These are phyloP conservation scores for Protostelium mycophagum DNA, from an alignment of 78 protist genomes.

Conservation along the genomic window DNA sequence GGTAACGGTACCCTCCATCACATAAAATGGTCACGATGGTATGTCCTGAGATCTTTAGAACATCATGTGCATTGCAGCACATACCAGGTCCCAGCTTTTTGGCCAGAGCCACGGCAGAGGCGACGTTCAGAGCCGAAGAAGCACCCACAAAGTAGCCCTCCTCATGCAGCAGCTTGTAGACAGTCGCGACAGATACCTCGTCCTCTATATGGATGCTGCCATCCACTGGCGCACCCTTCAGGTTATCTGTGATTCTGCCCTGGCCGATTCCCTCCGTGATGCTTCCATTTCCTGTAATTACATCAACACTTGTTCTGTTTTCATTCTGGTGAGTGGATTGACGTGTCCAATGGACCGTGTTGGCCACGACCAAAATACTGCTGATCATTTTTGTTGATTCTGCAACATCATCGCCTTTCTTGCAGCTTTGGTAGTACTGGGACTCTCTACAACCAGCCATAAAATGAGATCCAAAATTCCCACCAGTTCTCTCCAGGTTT, in stretches of 20 bases:
- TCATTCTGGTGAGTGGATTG: slow-evolving; percentile 8
- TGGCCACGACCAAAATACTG: no score
- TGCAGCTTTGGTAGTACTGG: not conserved
- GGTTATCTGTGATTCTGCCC: slow-evolving; percentile 62
- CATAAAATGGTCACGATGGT: slow-evolving; percentile 75
- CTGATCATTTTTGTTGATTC: no score
- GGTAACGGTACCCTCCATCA: slow-evolving; percentile 69
- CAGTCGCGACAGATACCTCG: slow-evolving; percentile 14
- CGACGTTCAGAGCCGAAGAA: slow-evolving; percentile 52
- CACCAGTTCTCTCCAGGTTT: slow-evolving; percentile 13
- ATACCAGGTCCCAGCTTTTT: slow-evolving; percentile 16
- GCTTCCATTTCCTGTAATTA: not conserved
- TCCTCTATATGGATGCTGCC: slow-evolving; percentile 22
- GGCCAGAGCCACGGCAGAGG: slow-evolving; percentile 44
- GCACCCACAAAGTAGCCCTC: slow-evolving; percentile 61
- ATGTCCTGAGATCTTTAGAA: slow-evolving; percentile 60
- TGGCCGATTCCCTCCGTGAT: slow-evolving; percentile 49
- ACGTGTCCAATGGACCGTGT: no score
- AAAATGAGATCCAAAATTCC: no score
- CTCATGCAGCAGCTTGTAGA: slow-evolving; percentile 27
- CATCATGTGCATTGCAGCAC: slow-evolving; percentile 6
- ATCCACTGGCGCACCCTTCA: slow-evolving; percentile 33
- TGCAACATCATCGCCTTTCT: not conserved
- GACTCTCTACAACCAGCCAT: no score
- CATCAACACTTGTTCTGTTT: not conserved